These are phyloP conservation scores for Melaleuca alternifolia DNA, from an alignment of 345 rosid species.

Conservation along the genomic window DNA sequence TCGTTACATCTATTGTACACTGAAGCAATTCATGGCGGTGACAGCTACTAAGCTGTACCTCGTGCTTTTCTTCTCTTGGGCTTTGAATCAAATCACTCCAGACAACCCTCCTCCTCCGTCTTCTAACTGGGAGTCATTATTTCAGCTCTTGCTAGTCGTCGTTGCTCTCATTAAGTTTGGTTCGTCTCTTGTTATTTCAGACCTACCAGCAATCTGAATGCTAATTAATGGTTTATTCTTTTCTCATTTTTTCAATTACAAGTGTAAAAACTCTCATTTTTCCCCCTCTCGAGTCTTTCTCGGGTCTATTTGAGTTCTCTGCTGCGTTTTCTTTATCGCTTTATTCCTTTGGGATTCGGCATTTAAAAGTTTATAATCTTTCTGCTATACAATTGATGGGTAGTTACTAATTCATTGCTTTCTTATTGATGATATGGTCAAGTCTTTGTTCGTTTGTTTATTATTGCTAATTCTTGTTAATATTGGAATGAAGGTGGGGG, in stretches of 20 bases:
- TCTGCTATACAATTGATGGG: not conserved
- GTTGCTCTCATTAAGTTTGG: constrained; percentile 2
- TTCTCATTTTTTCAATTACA: not conserved
- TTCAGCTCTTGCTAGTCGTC: constrained; percentile 13
- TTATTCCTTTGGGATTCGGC: not conserved
- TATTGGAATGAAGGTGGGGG: not conserved
- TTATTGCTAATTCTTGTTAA: not conserved
- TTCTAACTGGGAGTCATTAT: constrained; percentile 23
- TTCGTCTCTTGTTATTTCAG: not conserved
- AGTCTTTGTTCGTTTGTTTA: not conserved
- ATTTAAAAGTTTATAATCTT: not conserved
- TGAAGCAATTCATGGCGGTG: constrained; percentile 30
- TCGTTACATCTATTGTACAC: constrained; percentile 20
- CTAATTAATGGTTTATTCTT: not conserved
- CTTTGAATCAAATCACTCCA: constrained; percentile 2
- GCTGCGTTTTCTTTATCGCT: constrained; percentile 1
- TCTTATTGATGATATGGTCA: not conserved
- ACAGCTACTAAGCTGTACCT: constrained; percentile 24
- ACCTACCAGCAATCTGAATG: not conserved
- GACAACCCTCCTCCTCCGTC: constrained; percentile 8
- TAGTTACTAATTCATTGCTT: not conserved
- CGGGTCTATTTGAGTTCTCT: not conserved
- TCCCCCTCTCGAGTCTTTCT: not conserved
- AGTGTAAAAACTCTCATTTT: not conserved
- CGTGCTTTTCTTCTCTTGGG: constrained; percentile 17